Evolutionary conservation across 768 basidiomycete species (phyloP), one percentile per base, ranked within the genome.

Genomic region (Boletus rex-veris): DNA sequence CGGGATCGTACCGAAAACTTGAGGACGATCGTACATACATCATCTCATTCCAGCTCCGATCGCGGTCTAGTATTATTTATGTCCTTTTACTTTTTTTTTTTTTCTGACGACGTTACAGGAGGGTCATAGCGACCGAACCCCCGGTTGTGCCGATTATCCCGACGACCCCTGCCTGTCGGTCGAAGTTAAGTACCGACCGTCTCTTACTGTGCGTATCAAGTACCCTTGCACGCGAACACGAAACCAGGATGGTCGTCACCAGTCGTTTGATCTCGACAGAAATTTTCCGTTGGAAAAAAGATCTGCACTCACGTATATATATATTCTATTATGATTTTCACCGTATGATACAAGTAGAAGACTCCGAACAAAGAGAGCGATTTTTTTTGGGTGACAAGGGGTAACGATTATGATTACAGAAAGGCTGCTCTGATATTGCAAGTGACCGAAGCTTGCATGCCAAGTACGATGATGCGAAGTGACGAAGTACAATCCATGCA

Each of bases 291-390:
- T 14, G 2, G 16, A 19, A 48, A 53, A 38, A 33, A 57, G 37
- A 18, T 9, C 7, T 39, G 39, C 42, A 5, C n/a, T 10, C 11
- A 38, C 2, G 28, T 11, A 18, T 40, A 42, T 46, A 42, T 46
- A 51, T 48, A 54, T 18, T n/a, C 48, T 41, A 67, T 65, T 67
- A 65, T 54, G 46, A 50, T 44, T 39, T 54, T 45, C 45, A 51
- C 36, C 11, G 47, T 64, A 64, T 50, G 19, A 31, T 67, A 67
- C 65, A 59, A 56, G 50, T 54, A 61, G 45, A 40, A 6, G n/a
- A 39, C 26, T 37, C 37, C 15, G 11, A 12, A 16, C 58, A 40
- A 39, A 7, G 36, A 35, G 12, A 15, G 16, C 44, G 37, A 44
- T n/a, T 38, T 44, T 40, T 56, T 60, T 59, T 48, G 14, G 41